A percentile compares a stretch with the other conserved stretches of the same genome.
Conservation (phyloP, 139 green algal genomes). For the Coccomyxa sp. region DNA sequence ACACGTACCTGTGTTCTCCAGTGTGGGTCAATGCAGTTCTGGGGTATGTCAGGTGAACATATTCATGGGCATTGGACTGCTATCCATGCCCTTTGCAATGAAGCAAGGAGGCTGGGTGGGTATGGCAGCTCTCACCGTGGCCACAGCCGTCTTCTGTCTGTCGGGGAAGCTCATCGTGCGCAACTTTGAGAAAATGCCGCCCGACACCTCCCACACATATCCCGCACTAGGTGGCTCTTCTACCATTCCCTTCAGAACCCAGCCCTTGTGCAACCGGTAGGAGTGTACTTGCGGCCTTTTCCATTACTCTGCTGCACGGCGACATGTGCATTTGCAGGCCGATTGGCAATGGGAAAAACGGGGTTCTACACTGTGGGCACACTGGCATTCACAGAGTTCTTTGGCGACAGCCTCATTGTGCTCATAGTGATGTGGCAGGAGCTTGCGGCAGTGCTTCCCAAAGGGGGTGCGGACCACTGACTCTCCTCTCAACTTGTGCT, state of each 20-base stretch:
- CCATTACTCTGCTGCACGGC: too few relatives aligned
- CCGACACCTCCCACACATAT: constrained; percentile 17
- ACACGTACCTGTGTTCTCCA: background rate
- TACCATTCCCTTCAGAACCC: background rate
- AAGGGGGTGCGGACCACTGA: background rate
- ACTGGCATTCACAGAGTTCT: constrained; percentile 42
- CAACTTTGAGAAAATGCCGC: constrained; percentile 28
- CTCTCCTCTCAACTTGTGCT: background rate
- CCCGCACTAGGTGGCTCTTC: constrained; percentile 21
- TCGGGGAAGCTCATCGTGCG: constrained; percentile 33
- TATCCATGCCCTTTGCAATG: constrained; percentile 38
- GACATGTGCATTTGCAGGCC: background rate
- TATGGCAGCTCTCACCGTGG: constrained; percentile 9
- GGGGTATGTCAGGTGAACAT: constrained; percentile 21
- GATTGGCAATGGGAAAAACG: background rate
- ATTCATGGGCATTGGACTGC: constrained; percentile 20
- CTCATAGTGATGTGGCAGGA: constrained; percentile 43
- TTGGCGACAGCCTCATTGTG: constrained; percentile 27
- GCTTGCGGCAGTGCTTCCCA: constrained; percentile 22
- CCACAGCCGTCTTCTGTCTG: constrained; percentile 26
- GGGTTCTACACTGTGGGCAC: constrained; percentile 20
- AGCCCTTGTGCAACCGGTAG: background rate
- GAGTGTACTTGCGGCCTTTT: background rate
- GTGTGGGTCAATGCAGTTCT: background rate
- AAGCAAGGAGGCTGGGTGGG: constrained; percentile 35